Evolutionary conservation across 2,329 filamentous ascomycete species (phyloP).

Genomic region (Malbranchea zuffiana): DNA sequence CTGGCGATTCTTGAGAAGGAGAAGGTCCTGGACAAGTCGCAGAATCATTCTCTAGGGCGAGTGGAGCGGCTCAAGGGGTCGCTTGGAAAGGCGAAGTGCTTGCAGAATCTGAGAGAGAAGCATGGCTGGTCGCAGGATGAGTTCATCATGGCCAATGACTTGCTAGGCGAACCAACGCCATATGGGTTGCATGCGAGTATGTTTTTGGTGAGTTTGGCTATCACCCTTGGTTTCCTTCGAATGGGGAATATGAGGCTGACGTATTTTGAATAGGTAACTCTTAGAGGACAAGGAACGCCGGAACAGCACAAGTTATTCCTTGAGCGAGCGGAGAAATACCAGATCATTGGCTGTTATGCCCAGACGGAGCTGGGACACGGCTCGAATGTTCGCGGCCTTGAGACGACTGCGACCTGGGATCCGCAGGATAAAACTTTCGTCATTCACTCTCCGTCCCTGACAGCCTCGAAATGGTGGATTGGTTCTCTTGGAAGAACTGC

Average conservation of each 20-base stretch:
- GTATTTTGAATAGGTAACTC: constrained; percentile 43
- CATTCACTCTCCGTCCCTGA: constrained; percentile 61
- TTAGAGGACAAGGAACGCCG: constrained; percentile 59
- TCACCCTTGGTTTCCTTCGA: neutral
- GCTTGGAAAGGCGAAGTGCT: constrained; percentile 57
- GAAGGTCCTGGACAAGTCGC: constrained; percentile 64
- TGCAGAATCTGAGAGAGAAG: constrained; percentile 55
- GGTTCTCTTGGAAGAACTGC: constrained; percentile 65
- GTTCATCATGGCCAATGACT: constrained; percentile 51
- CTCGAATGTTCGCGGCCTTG: constrained; percentile 61
- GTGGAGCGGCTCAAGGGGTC: constrained; percentile 58
- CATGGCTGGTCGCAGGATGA: constrained; percentile 59
- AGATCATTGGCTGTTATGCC: constrained; percentile 68
- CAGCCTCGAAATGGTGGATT: constrained; percentile 77
- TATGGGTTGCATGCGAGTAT: constrained; percentile 63
- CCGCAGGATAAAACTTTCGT: constrained; percentile 62
- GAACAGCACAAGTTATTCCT: constrained; percentile 66
- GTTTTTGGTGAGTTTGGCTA: constrained; percentile 49
- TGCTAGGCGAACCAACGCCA: constrained; percentile 62
- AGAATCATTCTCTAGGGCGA: constrained; percentile 64
- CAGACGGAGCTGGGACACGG: constrained; percentile 73
- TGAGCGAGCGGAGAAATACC: constrained; percentile 55
- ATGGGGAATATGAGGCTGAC: neutral
- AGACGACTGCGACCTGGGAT: constrained; percentile 66
- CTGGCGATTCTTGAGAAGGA: constrained; percentile 56